Percentiles rank a stretch among this genome's conserved stretches.
phyloP scores from a whole-genome alignment of 2,329 filamentous ascomycete genomes.

The Venturia effusa region DNA sequence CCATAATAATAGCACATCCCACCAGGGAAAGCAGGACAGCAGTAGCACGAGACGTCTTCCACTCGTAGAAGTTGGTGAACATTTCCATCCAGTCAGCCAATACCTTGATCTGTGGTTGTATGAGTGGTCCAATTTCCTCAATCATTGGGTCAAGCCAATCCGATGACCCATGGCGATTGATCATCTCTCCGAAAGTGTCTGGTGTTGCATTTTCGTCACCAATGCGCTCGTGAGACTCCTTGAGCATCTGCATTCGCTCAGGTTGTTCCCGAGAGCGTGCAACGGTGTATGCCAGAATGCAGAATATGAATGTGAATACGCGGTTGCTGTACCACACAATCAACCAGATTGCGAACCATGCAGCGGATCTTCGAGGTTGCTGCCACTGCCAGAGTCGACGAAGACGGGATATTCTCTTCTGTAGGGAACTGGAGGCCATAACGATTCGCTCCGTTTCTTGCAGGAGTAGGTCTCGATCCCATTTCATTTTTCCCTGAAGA shows the following conservation, averaged over 20 bases:
- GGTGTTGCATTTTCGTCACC: not conserved
- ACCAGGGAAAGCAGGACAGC: not conserved
- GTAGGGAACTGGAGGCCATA: constrained; percentile 21
- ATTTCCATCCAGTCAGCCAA: constrained; percentile 5
- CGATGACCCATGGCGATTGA: not conserved
- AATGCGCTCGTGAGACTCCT: not conserved
- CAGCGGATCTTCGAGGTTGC: not conserved
- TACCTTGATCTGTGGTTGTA: not conserved
- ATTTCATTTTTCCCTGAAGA: constrained; percentile 21
- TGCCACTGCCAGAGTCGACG: constrained; percentile 6
- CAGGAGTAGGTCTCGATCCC: constrained; percentile 26
- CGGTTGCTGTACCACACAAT: not conserved
- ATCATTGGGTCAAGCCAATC: constrained; percentile 9
- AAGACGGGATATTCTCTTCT: not conserved
- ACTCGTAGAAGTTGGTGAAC: constrained; percentile 1
- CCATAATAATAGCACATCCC: not conserved
- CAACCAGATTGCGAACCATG: constrained; percentile 7
- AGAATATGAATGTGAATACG: constrained; percentile 4
- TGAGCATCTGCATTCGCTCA: not conserved
- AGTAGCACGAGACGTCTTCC: not conserved
- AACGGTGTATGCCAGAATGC: not conserved
- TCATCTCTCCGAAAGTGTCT: constrained; percentile 6
- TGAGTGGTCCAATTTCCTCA: not conserved
- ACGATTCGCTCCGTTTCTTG: constrained; percentile 27
- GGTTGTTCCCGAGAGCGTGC: not conserved